Base-by-base conservation (phyloP, 352 stramenopile genomes). In the Globisporangium echinulatum region DNA sequence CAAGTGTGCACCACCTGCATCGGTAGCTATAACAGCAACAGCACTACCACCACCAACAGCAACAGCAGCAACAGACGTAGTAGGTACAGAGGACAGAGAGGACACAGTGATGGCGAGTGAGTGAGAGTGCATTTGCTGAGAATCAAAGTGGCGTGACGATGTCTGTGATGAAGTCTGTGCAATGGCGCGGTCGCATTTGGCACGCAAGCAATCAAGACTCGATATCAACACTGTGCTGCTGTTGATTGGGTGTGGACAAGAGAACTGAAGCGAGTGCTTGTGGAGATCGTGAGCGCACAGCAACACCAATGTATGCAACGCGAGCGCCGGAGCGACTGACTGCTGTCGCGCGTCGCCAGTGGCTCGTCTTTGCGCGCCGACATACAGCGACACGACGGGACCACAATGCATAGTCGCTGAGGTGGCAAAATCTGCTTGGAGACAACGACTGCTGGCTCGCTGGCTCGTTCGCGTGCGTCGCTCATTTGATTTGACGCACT, bases 1-100 rank as follows among this genome's bases (percentile, higher is more conserved):
- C 38, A 67, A 71, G 54, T 62, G 71, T 38, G 49, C 54, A 9
- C 52, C 59, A 33, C 52, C 59, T 7, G 10, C 40, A 10, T 37
- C 54, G 9, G 14, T 39, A 42, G 36, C n/a, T 37, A 33, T 25
- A 44, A 9, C 54, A 58, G 25, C 43, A 38, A 7, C 17, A 36
- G 47, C 47, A 4, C 47, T 17, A 37, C 7, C 47, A 36, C n/a
- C n/a, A 36, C 4, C 47, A 11, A 36, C 14, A 37, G n/a, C 54
- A 38, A 33, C 43, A 37, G 15, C 25, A 51, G 8, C 44, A 38
- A 50, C 38, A 4, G 54, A 59, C 14, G 43, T 14, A 48, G 43
- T 14, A 48, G 11, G 11, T 17, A 5, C 43, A 15, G 11, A n/a
- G 10, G 11, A 33, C 25, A 33, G 25, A 33, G 25, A 33, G 25